Evolutionary conservation across 2,329 filamentous ascomycete genomes (phyloP), one percentile per base, ranked within the genome.

Genomic region (Aspergillus oerlinghausenensis): DNA sequence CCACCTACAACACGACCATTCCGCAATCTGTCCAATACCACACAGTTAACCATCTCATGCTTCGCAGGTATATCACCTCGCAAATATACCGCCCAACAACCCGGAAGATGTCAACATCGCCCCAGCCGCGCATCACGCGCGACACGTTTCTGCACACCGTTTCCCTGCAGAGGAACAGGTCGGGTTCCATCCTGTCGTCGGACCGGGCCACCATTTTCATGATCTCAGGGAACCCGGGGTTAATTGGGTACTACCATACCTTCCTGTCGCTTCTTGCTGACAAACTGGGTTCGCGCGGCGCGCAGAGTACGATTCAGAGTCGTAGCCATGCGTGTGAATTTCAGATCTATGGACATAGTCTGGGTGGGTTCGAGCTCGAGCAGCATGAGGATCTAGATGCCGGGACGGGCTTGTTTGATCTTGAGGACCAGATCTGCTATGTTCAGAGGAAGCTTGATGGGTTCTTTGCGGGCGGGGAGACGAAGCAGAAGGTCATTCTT

Each of bases 401-500:
- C 28, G 50, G 28, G 42, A 32, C 17, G n/a, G n/a, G 45, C 14
- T 60, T 58, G 23, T 69, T 78, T 53, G 69, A 73, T 21, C 69
- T 84, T 4, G 70, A 77, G 58, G 76, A 80, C 26, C 81, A 84
- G 63, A 82, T 85, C 35, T 62, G 74, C 6, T 75, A 78, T 56
- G 73, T 79, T 4, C 77, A 80, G 52, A 63, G 65, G 3, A 73
- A 74, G 25, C 61, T 85, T 1, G 68, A 74, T 17, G 58, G 70
- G 1, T 62, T 80, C 10, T 71, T 80, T 5, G 28, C 47, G 11
- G 23, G 25, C n/a, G 21, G 9, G n/a, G 21, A 45, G 29, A n/a
- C 32, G 25, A 25, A 32, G 48, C 62, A 70, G 4, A 73, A 74
- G 51, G 82, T 91, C 19, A 78, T 90, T 7, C 74, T 92, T 17